Evolutionary conservation across 2,329 filamentous ascomycete species (phyloP).

Genomic region (Dendryphion nanum): DNA sequence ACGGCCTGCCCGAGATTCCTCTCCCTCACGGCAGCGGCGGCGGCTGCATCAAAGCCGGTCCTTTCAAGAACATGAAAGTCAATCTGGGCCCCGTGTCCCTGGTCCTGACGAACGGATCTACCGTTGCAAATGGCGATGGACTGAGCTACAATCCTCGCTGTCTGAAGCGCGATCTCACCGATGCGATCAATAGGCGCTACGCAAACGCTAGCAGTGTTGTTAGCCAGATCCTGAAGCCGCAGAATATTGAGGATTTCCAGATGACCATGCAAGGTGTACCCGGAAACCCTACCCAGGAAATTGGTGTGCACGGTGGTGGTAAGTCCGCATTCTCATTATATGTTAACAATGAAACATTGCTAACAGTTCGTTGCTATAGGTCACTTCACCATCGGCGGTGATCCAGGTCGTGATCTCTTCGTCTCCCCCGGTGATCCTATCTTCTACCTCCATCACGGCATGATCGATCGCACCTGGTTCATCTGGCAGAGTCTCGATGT

Average conservation of each 20-base stretch:
- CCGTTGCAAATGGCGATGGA: constrained; percentile 11
- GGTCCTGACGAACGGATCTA: constrained; percentile 15
- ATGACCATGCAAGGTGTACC: constrained; percentile 36
- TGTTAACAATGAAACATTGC: too few relatives aligned
- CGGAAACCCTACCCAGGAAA: constrained; percentile 41
- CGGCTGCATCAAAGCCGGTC: constrained; percentile 54
- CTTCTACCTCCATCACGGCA: constrained; percentile 50
- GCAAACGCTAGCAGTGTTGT: constrained; percentile 27
- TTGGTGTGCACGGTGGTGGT: constrained; percentile 31
- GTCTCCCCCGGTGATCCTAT: constrained; percentile 46
- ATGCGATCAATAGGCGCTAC: constrained; percentile 23
- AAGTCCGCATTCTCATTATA: constrained; percentile 1
- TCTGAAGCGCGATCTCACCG: constrained; percentile 40
- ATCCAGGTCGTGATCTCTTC: constrained; percentile 41
- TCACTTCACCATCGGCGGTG: constrained; percentile 25
- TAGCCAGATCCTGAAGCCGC: constrained; percentile 20
- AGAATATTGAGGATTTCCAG: constrained; percentile 38
- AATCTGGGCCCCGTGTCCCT: constrained; percentile 26
- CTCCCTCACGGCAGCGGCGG: constrained; percentile 54
- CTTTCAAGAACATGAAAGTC: constrained; percentile 44
- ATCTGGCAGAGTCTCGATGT: constrained; percentile 50
- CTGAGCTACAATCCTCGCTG: constrained; percentile 41
- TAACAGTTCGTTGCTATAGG: constrained; percentile 19
- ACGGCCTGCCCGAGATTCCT: constrained; percentile 24
- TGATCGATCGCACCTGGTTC: constrained; percentile 50